phyloP scores from a whole-genome alignment of 2,329 filamentous ascomycete genomes.

The Paraphoma chrysanthemicola region DNA sequence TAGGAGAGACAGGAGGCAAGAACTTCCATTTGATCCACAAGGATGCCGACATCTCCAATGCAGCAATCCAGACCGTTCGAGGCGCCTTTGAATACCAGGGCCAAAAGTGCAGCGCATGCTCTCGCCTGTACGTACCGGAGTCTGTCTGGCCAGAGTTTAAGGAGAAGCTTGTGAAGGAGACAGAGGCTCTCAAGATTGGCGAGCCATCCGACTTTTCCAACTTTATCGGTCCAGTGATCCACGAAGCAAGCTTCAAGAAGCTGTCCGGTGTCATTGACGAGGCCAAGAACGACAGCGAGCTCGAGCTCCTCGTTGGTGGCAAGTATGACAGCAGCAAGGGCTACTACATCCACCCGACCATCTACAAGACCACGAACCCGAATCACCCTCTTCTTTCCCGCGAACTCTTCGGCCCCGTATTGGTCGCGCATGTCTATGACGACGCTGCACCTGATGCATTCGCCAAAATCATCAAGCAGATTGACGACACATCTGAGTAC shows the following conservation, averaged over 20 bases:
- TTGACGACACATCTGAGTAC: constrained; percentile 78
- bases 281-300: constrained; percentile 75
- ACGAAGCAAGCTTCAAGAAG: constrained; percentile 81
- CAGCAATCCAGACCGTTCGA: constrained; percentile 80
- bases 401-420: constrained; percentile 83
- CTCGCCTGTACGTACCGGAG: constrained; percentile 77
- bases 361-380: constrained; percentile 78
- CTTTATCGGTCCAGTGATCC: constrained; percentile 89
- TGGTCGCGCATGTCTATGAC: constrained; percentile 79
- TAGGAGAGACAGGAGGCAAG: constrained; percentile 91
- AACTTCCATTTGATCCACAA: constrained; percentile 88
- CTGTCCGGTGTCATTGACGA: constrained; percentile 77
- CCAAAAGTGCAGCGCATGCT: constrained; percentile 89
- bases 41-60: constrained; percentile 79
- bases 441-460: constrained; percentile 68
- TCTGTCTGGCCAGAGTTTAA: constrained; percentile 78
- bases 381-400: constrained; percentile 75
- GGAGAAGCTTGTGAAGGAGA: constrained; percentile 70
- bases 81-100: constrained; percentile 91
- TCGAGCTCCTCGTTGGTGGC: constrained; percentile 77
- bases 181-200: constrained; percentile 73
- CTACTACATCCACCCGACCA: constrained; percentile 83
- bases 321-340: constrained; percentile 79
- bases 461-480: constrained; percentile 64
- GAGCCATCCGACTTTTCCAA: constrained; percentile 73